Percentiles rank a stretch among this genome's conserved stretches.
These are phyloP conservation scores for Yamadazyma atlantica DNA, from an alignment of 1,139 yeast genomes.

Conservation along the genomic window DNA sequence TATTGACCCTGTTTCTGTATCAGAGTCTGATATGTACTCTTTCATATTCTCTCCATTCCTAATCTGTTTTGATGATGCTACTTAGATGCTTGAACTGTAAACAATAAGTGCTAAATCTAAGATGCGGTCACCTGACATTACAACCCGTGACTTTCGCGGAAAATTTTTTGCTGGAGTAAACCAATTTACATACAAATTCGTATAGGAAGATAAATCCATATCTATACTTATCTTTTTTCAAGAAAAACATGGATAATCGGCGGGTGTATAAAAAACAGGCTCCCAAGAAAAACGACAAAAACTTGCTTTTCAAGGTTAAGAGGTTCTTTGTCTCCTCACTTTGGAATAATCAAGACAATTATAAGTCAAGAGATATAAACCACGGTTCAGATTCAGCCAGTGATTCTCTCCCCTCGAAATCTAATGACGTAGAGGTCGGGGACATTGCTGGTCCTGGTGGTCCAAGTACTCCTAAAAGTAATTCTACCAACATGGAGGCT, in stretches of 20 bases:
- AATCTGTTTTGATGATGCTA: no score
- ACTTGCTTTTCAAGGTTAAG: conserved; percentile 34
- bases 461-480: conserved; percentile 1
- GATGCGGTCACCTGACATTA: conserved; percentile 1
- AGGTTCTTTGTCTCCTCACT: conserved; percentile 19
- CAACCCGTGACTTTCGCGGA: background rate
- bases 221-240: background rate
- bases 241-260: conserved; percentile 45
- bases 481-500: background rate
- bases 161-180: conserved; percentile 2
- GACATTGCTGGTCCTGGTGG: conserved; percentile 1
- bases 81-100: no score
- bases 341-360: conserved; percentile 15
- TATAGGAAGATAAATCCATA: background rate
- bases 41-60: conserved; percentile 8
- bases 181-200: background rate
- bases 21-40: conserved; percentile 16
- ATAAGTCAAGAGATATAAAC: no score
- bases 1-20: conserved; percentile 9
- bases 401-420: conserved; percentile 1
- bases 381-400: conserved; percentile 5
- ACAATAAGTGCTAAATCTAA: no score
- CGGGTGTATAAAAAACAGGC: conserved; percentile 29
- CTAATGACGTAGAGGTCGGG: background rate
- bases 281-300: conserved; percentile 12